Base-by-base conservation (phyloP, 331 rosid genomes). In the Prunus yedoensis region DNA sequence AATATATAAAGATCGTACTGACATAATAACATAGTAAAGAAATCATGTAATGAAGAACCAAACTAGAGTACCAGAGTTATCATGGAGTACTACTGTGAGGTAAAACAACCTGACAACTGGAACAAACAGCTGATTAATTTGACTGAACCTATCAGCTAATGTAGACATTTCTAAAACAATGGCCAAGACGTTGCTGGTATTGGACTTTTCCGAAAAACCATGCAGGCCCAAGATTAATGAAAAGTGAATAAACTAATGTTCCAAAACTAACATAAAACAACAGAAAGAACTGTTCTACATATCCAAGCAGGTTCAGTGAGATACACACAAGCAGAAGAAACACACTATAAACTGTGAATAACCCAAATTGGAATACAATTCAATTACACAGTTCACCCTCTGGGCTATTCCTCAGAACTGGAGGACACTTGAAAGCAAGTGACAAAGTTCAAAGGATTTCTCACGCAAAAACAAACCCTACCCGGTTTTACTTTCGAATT, bases 61-160 rank as follows among this genome's bases (percentile, higher is more conserved):
- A 70, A 53, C 49, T 53, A 52, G 41, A 30, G 74, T 45, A 52
- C 66, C 65, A 38, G 41, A 38, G 49, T 12, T 64, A 35, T 35
- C 20, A 23, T 35, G 12, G 27, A 11, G 2, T 53, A 16, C 49
- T 30, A 70, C n/a, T 12, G 30, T 30, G 59, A 7, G 20, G 30
- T 71, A 20, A 38, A 3, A 56, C 66, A 41, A 21, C 20, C 53
- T 20, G 21, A 71, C 41, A 2, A 56, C 21, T 57, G 66, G 54
- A 71, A 71, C 65, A 56, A 20, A 71, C 61, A 56, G 57, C 64
- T 70, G 46, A 30, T 51, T 35, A 17, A 65, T 11, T 11, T 20
- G 30, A 38, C 1, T 35, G 52, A 71, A 35, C 41, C 54, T 1
- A 13, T n/a, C 38, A 2, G 32, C 57, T 56, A 35, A 53, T 58